These are phyloP conservation scores for Vitis riparia DNA, from an alignment of 164 flowering plant species.

Conservation along the genomic window DNA sequence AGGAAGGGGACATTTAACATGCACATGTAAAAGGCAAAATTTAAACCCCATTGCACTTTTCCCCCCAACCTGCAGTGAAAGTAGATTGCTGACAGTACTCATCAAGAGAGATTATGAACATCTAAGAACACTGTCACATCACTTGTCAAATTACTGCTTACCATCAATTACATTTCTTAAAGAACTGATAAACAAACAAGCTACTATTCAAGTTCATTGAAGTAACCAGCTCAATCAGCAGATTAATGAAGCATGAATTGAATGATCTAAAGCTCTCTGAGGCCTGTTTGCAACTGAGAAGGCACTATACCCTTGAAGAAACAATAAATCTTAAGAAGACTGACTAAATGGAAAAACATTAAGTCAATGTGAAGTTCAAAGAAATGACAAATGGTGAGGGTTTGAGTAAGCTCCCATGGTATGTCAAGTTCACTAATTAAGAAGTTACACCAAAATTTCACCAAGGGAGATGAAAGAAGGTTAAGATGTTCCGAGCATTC, in stretches of 20 bases:
- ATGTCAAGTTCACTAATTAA: not conserved
- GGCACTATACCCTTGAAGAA: no score
- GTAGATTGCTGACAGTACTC: not conserved
- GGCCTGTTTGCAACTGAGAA: no score
- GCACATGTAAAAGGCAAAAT: not conserved
- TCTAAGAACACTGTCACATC: not conserved
- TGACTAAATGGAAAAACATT: no score
- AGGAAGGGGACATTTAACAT: no score
- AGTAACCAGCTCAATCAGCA: not conserved
- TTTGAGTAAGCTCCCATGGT: not conserved
- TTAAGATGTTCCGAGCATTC: not conserved
- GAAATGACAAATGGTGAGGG: not conserved
- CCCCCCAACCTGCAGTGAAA: no score
- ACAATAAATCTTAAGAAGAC: no score
- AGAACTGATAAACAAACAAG: not conserved
- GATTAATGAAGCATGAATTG: not conserved
- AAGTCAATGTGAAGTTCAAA: no score
- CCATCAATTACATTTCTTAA: no score
- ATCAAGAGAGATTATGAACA: not conserved
- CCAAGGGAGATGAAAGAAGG: not conserved
- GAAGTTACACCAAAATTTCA: not conserved
- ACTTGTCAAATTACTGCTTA: not conserved
- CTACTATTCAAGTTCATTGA: not conserved
- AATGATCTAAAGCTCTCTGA: no score
- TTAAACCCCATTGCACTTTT: not conserved